Conservation (phyloP, 2,329 filamentous ascomycete species). For the Aspergillus fumigatus region DNA sequence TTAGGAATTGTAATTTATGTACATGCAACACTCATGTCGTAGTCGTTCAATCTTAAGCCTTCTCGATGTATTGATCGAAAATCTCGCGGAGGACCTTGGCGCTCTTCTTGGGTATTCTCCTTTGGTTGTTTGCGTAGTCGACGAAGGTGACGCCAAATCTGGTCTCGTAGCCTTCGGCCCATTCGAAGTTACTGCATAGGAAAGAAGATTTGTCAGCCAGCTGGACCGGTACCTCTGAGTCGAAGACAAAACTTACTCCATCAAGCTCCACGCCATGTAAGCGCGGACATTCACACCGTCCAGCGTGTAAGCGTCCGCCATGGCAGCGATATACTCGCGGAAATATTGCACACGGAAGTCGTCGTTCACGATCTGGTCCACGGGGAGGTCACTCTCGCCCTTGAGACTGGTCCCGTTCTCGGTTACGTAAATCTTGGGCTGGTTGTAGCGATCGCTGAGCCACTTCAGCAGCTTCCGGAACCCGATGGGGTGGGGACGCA, state of each 20-base stretch:
- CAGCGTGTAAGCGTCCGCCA: conserved; percentile 65
- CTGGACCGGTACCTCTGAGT: background rate
- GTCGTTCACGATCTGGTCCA: conserved; percentile 70
- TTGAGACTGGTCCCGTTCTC: conserved; percentile 85
- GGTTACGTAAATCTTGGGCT: conserved; percentile 78
- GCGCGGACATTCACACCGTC: conserved; percentile 75
- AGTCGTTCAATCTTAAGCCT: conserved; percentile 38
- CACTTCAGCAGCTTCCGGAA: conserved; percentile 74
- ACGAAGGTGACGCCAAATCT: conserved; percentile 81
- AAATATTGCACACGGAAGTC: conserved; percentile 80
- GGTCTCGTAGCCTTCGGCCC: conserved; percentile 87
- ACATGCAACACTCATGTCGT: background rate
- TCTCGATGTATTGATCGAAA: conserved; percentile 67
- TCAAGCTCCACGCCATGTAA: conserved; percentile 82
- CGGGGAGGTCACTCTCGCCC: conserved; percentile 70
- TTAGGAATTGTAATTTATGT: background rate
- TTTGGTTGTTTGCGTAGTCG: conserved; percentile 75
- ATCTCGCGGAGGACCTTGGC: conserved; percentile 65
- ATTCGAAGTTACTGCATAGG: conserved; percentile 67
- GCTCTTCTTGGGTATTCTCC: conserved; percentile 79
- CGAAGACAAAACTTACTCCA: conserved; percentile 54
- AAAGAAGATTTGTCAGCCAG: conserved; percentile 7
- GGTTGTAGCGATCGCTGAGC: conserved; percentile 70
- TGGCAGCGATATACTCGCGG: conserved; percentile 67
- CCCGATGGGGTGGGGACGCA: conserved; percentile 68